Evolutionary conservation across 2,329 filamentous ascomycete genomes (phyloP), one percentile per base, ranked within the genome.

Genomic region (Verticillium nonalfalfae): DNA sequence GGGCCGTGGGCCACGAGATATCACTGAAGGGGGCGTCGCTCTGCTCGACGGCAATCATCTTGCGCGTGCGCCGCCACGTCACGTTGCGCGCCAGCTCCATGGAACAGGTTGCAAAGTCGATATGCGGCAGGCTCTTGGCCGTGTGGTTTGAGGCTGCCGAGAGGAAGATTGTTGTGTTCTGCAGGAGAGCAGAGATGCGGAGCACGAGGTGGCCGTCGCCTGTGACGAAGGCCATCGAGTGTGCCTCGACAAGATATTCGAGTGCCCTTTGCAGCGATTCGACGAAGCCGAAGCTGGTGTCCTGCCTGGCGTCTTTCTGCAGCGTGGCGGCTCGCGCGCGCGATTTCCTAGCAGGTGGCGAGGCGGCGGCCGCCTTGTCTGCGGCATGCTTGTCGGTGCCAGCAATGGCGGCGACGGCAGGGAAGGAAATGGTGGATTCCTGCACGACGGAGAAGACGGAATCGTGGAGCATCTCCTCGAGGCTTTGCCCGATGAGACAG

Each of bases 401-500:
- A n/a, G 62, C 65, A 63, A 71, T 65, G 73, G 58, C 33, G 15
- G 61, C 76, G 40, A 94, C 79, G 0, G 91, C 87, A 1, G 93
- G 92, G 63, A 94, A 89, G 0, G 93, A 96, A 33, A 97, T 87
- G 0, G 93, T 97, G 0, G 95, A 97, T 69, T 99, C 95, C 56
- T 94, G 91, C 15, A 98, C 83, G 10, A 94, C 90, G 18, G 91
- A 96, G 73, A 94, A 96, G 3, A 95, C 89, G 2, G 93, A 88
- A 73, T 97, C 91, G 4, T 84, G 83, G 13, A 87, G 83, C 79
- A 97, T 90, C 68, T 89, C 83, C 56, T 89, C 85, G 68, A 90
- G 80, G 64, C 88, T 90, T 72, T 89, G 83, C 15, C 85, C 81
- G 63, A 92, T 79, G 54, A 90, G 82, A 56, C 89, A 85, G 60